Conservation (phyloP, 179 eudicot species). For the Heliamphora pulchella region DNA sequence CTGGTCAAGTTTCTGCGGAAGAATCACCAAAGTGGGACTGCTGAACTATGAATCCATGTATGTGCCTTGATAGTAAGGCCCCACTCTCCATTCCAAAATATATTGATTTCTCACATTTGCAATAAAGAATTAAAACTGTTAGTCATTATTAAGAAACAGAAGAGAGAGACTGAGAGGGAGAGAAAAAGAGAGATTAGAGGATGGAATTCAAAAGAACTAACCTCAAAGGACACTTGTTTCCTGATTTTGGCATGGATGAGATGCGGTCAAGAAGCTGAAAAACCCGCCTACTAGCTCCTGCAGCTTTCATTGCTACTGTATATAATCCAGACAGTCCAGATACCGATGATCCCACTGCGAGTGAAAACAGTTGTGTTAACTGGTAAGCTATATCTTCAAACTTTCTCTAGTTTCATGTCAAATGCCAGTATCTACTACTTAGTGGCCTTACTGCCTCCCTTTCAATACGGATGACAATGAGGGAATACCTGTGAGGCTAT, state of each 20-base stretch:
- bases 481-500: conserved; percentile 17
- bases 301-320: conserved; percentile 83
- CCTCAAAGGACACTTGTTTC: conserved; percentile 69
- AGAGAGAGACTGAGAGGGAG: conserved; percentile 6
- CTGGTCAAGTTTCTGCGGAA: background rate
- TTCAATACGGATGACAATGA: conserved; percentile 2
- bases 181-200: conserved; percentile 13
- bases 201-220: conserved; percentile 20
- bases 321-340: conserved; percentile 66
- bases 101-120: background rate
- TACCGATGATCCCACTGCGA: conserved; percentile 76
- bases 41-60: too few relatives aligned
- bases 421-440: background rate
- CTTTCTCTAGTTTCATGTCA: background rate
- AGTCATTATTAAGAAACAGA: background rate
- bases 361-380: conserved; percentile 8
- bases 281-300: conserved; percentile 93
- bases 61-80: background rate
- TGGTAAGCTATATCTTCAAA: background rate
- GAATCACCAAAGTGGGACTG: too few relatives aligned
- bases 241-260: conserved; percentile 67
- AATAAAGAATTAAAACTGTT: background rate
- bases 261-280: conserved; percentile 81
- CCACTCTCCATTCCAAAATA: background rate
- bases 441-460: background rate